Base-by-base conservation (phyloP, 2,329 filamentous ascomycete species). In the Coleophoma crateriformis region DNA sequence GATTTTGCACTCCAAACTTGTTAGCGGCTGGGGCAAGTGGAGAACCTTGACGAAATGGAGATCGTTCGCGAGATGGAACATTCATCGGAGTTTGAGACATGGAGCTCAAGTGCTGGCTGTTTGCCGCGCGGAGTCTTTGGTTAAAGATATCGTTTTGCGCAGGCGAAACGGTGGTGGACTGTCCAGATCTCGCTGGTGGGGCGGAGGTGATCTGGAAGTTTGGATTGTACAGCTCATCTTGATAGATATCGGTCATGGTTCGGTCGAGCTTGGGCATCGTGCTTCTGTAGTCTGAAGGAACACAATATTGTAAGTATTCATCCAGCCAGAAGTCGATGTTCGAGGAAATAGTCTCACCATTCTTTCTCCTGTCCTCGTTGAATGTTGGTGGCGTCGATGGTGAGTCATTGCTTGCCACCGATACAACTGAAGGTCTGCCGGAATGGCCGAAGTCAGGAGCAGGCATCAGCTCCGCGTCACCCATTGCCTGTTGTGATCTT, bases 241-340 rank as follows among this genome's bases (percentile, higher is more conserved):
- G 79, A 62, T 88, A 92, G 45, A 89, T 79, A 62, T 95, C 90
- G 15, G 90, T 92, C 71, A 94, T 89, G 0, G 90, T 94, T 50
- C 90, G 79, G 58, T 90, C 85, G 55, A 95, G 79, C 68, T 92
- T 94, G 22, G 90, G 87, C 22, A 84, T 72, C 37, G 75, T 72
- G 54, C 72, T 72, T 81, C 77, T 82, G 75, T 61, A 68, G 72
- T 67, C 63, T 72, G 68, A 62, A 64, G 50, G 19, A 46, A 58
- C 53, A 52, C 49, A 69, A 66, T 75, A 70, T 64, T 71, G 84
- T 91, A 83, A 90, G 86, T 80, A 82, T 65, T 80, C 71, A 68
- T 80, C 71, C 71, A 81, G 72, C 77, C 77, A 78, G 45, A 63
- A 59, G 57, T 64, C 61, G 52, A 61, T 61, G 52, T 49, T 63